Evolutionary conservation across 352 stramenopile genomes (phyloP).

Genomic region (Thraustotheca clavata): DNA sequence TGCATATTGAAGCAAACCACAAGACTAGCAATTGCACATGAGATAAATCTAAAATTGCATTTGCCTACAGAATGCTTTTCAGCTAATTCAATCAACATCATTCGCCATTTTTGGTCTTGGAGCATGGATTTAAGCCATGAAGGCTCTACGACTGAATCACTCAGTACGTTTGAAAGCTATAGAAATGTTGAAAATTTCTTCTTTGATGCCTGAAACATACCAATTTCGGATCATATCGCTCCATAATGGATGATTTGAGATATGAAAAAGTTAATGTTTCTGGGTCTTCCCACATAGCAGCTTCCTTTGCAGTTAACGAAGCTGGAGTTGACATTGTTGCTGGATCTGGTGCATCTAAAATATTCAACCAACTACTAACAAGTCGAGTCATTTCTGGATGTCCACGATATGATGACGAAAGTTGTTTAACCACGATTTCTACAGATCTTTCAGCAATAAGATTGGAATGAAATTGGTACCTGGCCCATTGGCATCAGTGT

Average conservation of each 20-base stretch:
- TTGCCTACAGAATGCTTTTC: slow-evolving; percentile 69
- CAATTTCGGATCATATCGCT: slow-evolving; percentile 79
- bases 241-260: slow-evolving; percentile 61
- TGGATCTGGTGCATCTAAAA: not conserved
- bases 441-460: not conserved
- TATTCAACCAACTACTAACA: slow-evolving; percentile 73
- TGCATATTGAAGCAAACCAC: slow-evolving; percentile 74
- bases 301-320: slow-evolving; percentile 47
- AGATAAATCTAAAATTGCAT: not conserved
- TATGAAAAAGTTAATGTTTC: slow-evolving; percentile 74
- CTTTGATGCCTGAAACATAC: slow-evolving; percentile 24
- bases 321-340: slow-evolving; percentile 28
- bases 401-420: slow-evolving; percentile 78
- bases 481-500: slow-evolving; percentile 70
- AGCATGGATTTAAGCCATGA: slow-evolving; percentile 83
- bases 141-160: slow-evolving; percentile 57
- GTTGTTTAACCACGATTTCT: slow-evolving; percentile 77
- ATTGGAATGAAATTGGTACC: not conserved
- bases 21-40: slow-evolving; percentile 34
- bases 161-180: slow-evolving; percentile 77
- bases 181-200: not conserved
- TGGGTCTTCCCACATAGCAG: slow-evolving; percentile 58
- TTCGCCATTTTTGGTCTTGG: slow-evolving; percentile 63
- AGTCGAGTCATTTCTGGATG: slow-evolving; percentile 83
- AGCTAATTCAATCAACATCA: slow-evolving; percentile 79